Percentiles rank a stretch among this genome's conserved stretches.
These are phyloP conservation scores for Talaromyces sp. DNA, from an alignment of 2,329 filamentous ascomycete genomes.

Conservation along the genomic window DNA sequence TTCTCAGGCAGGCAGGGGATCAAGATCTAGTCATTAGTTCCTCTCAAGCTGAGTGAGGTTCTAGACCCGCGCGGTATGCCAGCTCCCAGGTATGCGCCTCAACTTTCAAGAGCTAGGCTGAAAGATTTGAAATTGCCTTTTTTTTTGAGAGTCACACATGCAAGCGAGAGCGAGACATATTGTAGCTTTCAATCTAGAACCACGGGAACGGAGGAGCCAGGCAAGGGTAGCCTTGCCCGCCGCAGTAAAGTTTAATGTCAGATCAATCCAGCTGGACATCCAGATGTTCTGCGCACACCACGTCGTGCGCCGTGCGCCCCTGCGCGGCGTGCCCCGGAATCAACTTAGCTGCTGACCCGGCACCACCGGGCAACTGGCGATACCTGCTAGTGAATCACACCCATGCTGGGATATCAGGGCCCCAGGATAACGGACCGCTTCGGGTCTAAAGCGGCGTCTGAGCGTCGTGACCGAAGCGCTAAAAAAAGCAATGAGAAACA, in stretches of 20 bases:
- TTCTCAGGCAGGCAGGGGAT: background rate
- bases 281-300: background rate
- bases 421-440: background rate
- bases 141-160: background rate
- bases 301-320: background rate
- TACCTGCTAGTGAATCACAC: background rate
- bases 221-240: background rate
- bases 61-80: background rate
- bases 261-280: background rate
- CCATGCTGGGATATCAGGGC: background rate
- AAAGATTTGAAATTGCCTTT: background rate
- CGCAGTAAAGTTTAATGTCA: background rate
- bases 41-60: background rate
- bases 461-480: background rate
- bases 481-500: slow-evolving; percentile 3
- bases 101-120: background rate
- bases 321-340: background rate
- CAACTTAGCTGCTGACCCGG: background rate
- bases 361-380: background rate
- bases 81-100: background rate
- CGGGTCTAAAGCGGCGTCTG: background rate
- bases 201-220: background rate
- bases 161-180: background rate
- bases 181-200: background rate
- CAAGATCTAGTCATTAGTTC: background rate